Conservation (phyloP, 495 filamentous ascomycete species). For the Penicillium riverlandense region DNA sequence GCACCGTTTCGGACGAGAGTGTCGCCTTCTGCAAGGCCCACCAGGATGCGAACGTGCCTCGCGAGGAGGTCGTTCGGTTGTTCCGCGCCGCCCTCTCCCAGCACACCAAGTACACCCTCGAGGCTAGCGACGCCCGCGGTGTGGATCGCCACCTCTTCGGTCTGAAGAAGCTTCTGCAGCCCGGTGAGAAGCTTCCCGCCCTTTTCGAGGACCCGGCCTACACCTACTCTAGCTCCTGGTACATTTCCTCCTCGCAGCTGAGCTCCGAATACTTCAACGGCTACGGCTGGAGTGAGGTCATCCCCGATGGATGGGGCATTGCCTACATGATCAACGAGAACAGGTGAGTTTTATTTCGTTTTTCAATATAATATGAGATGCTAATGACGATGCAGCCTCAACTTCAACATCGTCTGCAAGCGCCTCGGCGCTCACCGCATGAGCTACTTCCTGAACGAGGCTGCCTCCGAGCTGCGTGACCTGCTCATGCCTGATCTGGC, state of each 20-base stretch:
- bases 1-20: conserved; percentile 83
- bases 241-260: conserved; percentile 78
- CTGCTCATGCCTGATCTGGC: conserved; percentile 77
- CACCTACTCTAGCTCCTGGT: conserved; percentile 82
- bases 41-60: conserved; percentile 53
- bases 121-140: conserved; percentile 84
- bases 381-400: conserved; percentile 52
- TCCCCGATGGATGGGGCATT: conserved; percentile 93
- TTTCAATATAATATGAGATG: neutral
- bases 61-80: conserved; percentile 58
- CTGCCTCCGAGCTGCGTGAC: conserved; percentile 83
- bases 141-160: conserved; percentile 97
- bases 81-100: conserved; percentile 76
- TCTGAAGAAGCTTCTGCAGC: conserved; percentile 80
- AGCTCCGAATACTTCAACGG: conserved; percentile 98
- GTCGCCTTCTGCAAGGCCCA: conserved; percentile 88
- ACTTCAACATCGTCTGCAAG: conserved; percentile 98
- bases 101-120: conserved; percentile 84
- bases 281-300: conserved; percentile 98
- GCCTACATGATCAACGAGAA: conserved; percentile 99
- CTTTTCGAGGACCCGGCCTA: conserved; percentile 85
- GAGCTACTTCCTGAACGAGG: conserved; percentile 91
- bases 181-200: conserved; percentile 73
- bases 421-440: conserved; percentile 83
- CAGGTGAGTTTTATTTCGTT: conserved; percentile 37